phyloP scores from a whole-genome alignment of 345 rosid species.

The Bruguiera parviflora region DNA sequence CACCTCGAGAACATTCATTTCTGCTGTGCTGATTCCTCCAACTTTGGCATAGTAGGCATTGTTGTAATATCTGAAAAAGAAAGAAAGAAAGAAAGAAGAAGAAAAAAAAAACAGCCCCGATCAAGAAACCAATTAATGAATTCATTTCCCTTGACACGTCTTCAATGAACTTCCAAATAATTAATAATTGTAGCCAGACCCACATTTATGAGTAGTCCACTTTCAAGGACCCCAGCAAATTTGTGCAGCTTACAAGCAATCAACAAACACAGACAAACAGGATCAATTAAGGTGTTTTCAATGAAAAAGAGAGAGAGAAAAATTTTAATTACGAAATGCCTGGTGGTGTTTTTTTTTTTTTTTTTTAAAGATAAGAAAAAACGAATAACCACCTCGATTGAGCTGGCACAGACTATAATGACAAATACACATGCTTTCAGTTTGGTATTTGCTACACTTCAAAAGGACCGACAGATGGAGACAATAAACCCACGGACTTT shows the following conservation, averaged over 20 bases:
- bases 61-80: constrained; percentile 45
- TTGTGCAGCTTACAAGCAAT: too few relatives aligned
- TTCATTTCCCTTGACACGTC: too few relatives aligned
- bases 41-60: constrained; percentile 64
- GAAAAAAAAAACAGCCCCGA: background rate
- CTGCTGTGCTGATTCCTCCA: constrained; percentile 66
- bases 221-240: too few relatives aligned
- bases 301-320: too few relatives aligned
- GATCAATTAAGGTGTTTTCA: too few relatives aligned
- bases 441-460: background rate
- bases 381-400: constrained; percentile 18
- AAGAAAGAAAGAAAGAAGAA: background rate
- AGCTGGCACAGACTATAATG: constrained; percentile 29
- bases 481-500: constrained; percentile 22
- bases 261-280: too few relatives aligned
- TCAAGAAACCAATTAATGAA: background rate
- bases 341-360: too few relatives aligned
- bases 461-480: constrained; percentile 9
- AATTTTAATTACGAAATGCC: too few relatives aligned
- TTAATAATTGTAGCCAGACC: too few relatives aligned
- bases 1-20: constrained; percentile 71
- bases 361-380: background rate
- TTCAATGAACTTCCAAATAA: too few relatives aligned
- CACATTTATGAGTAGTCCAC: too few relatives aligned
- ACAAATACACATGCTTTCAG: constrained; percentile 19